A percentile compares a stretch with the other conserved stretches of the same genome.
Evolutionary conservation across 768 basidiomycete species (phyloP).

Genomic region (Dioszegia aurantiaca): DNA sequence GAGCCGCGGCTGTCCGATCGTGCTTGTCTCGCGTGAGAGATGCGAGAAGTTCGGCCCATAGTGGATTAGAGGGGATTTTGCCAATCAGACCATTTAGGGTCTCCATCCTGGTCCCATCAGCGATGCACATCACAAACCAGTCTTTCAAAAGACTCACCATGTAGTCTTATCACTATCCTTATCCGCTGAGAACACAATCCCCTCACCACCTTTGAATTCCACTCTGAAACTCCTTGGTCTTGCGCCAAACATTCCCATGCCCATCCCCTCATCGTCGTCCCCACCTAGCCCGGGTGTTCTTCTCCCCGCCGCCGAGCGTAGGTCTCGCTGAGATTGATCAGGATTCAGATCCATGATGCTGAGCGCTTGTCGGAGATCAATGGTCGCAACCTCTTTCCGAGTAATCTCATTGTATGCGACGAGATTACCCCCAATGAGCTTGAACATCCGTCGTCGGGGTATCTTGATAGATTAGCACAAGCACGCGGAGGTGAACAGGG

Average conservation of each 20-base stretch:
- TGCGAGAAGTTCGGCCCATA: conserved; percentile 77
- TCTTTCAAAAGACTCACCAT: conserved; percentile 77
- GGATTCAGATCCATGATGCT: conserved; percentile 70
- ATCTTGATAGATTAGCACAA: conserved; percentile 53
- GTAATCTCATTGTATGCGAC: conserved; percentile 91
- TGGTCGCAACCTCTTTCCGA: conserved; percentile 82
- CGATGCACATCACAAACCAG: too few species aligned
- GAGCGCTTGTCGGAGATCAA: conserved; percentile 79
- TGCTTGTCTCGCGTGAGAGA: conserved; percentile 16
- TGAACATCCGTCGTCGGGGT: conserved; percentile 71
- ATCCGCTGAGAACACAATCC: conserved; percentile 88
- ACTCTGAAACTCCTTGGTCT: conserved; percentile 68
- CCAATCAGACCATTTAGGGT: conserved; percentile 80
- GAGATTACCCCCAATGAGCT: conserved; percentile 55
- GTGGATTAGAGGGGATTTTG: conserved; percentile 82
- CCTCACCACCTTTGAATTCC: conserved; percentile 65
- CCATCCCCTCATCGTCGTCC: conserved; percentile 32
- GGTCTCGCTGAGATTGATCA: conserved; percentile 18
- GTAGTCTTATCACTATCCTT: conserved; percentile 77
- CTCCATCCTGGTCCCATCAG: conserved; percentile 64
- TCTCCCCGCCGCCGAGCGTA: conserved; percentile 9
- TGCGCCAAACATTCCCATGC: conserved; percentile 17
- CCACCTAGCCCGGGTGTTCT: background rate
- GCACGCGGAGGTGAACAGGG: background rate
- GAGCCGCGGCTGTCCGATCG: background rate